Percentiles rank a stretch among this genome's conserved stretches.
Evolutionary conservation across 495 filamentous ascomycete genomes (phyloP).

Genomic region (Filosporella fistucella): DNA sequence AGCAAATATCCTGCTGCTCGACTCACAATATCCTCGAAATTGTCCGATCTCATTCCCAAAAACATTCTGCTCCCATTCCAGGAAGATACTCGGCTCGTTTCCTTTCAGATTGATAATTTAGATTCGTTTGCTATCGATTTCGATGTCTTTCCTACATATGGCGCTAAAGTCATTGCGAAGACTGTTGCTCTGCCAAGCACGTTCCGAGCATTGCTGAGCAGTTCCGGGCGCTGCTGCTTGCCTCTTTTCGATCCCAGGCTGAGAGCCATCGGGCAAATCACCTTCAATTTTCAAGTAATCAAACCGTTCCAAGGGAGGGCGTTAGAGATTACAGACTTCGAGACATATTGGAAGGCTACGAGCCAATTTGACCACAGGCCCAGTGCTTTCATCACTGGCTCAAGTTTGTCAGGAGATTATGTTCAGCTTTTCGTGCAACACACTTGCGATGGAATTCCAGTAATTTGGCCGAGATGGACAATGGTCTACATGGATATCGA

Average conservation of each 20-base stretch:
- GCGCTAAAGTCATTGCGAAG: conserved; percentile 93
- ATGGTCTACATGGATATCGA: conserved; percentile 76
- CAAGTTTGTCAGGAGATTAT: conserved; percentile 90
- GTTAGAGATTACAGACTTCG: conserved; percentile 93
- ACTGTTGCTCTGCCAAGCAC: conserved; percentile 84
- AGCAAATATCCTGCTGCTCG: conserved; percentile 93
- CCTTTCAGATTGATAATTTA: conserved; percentile 92
- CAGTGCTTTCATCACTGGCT: conserved; percentile 86
- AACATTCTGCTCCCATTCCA: conserved; percentile 94
- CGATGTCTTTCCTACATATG: conserved; percentile 96
- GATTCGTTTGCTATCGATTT: conserved; percentile 94
- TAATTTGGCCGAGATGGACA: conserved; percentile 79
- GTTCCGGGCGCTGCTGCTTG: conserved; percentile 75
- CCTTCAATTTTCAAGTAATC: conserved; percentile 91
- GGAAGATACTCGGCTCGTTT: conserved; percentile 86
- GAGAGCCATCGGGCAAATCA: conserved; percentile 90
- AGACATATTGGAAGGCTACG: conserved; percentile 98
- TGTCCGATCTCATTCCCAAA: conserved; percentile 91
- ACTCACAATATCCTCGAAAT: conserved; percentile 92
- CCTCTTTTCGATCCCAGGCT: conserved; percentile 91
- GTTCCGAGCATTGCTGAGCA: conserved; percentile 68
- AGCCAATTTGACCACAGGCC: conserved; percentile 81
- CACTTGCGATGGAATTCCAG: conserved; percentile 79
- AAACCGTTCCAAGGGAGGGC: conserved; percentile 94
- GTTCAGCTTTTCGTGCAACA: conserved; percentile 86